A percentile compares a stretch with the other conserved stretches of the same genome.
phyloP scores from a whole-genome alignment of 345 rosid genomes.

The Rhizophora apiculata region DNA sequence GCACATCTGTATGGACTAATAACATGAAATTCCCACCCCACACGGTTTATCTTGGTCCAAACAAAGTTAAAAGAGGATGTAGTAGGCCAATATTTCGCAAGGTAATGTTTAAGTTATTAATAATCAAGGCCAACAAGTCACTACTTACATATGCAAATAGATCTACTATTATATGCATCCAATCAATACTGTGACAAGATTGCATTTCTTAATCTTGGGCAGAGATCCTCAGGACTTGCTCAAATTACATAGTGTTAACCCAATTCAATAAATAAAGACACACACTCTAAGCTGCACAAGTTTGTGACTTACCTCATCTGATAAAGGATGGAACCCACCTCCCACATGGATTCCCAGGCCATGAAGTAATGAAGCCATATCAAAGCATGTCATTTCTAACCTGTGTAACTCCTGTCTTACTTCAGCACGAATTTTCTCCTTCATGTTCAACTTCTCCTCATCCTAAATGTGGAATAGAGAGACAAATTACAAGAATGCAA shows the following conservation, averaged over 20 bases:
- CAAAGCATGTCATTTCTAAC: constrained; percentile 52
- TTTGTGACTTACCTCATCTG: constrained; percentile 51
- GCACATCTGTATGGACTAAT: too few species aligned
- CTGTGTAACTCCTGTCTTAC: constrained; percentile 52
- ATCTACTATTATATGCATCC: too few species aligned
- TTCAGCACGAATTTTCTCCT: constrained; percentile 60
- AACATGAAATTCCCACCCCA: too few species aligned
- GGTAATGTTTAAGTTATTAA: too few species aligned
- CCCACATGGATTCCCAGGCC: constrained; percentile 62
- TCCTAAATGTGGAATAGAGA: constrained; percentile 40
- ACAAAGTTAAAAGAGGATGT: too few species aligned
- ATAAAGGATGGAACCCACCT: constrained; percentile 49
- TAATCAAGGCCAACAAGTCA: too few species aligned
- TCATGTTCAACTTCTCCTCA: constrained; percentile 69
- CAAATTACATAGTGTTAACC: not conserved
- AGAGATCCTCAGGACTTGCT: too few species aligned
- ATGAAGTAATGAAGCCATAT: constrained; percentile 75
- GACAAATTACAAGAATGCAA: not conserved
- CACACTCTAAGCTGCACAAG: not conserved
- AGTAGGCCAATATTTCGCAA: too few species aligned
- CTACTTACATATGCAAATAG: too few species aligned
- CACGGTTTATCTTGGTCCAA: too few species aligned
- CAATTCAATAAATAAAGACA: not conserved
- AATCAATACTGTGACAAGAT: not conserved
- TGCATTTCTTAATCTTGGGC: not conserved